phyloP scores from a whole-genome alignment of 768 basidiomycete species.

The Rhodotorula diobovata region DNA sequence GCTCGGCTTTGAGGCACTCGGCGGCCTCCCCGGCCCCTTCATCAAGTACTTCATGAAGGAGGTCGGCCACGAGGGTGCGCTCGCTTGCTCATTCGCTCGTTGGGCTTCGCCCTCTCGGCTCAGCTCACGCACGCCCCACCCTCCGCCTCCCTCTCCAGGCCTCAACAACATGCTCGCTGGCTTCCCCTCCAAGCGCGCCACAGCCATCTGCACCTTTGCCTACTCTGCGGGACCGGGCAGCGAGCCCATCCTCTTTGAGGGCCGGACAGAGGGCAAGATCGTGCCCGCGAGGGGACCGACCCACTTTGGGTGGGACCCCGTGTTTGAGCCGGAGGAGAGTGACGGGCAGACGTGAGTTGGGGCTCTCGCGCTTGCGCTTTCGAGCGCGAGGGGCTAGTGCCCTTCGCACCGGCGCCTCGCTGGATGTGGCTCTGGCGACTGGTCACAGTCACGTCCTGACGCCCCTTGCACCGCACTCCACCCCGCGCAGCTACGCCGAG shows the following conservation, averaged over 20 bases:
- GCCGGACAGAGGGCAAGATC: constrained; percentile 80
- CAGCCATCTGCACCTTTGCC: constrained; percentile 92
- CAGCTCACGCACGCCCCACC: background rate
- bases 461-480: background rate
- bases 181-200: constrained; percentile 72
- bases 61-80: constrained; percentile 74
- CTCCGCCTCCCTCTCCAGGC: constrained; percentile 49
- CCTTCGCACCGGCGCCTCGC: no score
- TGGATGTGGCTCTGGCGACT: no score
- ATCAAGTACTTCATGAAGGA: constrained; percentile 86
- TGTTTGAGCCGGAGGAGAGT: constrained; percentile 68
- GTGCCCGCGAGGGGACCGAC: constrained; percentile 74
- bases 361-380: background rate
- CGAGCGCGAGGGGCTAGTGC: background rate
- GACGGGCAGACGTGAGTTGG: constrained; percentile 66
- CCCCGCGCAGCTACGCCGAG: constrained; percentile 59
- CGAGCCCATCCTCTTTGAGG: constrained; percentile 78
- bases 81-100: background rate
- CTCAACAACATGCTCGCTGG: constrained; percentile 73
- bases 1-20: constrained; percentile 78
- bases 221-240: constrained; percentile 77
- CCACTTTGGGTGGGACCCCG: constrained; percentile 84
- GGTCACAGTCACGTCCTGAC: background rate
- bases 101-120: background rate
- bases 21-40: constrained; percentile 91